Evolutionary conservation across 208 protist species (phyloP).

Genomic region (Phytomonas sp.): DNA sequence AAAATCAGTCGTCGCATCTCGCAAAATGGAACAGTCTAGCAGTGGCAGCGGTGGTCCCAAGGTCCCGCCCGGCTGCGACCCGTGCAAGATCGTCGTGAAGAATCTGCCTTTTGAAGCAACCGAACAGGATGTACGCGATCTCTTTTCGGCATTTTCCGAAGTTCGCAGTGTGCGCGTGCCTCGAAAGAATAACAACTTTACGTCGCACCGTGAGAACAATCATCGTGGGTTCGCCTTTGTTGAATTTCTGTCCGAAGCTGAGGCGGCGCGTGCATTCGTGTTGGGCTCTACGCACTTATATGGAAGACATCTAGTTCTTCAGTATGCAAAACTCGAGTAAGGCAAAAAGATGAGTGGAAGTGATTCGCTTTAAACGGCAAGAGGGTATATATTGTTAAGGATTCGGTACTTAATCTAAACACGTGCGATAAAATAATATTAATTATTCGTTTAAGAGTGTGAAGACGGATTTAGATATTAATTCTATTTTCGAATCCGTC

Average conservation of each 20-base stretch:
- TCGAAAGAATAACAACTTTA: conserved; percentile 86
- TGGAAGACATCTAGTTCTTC: conserved; percentile 94
- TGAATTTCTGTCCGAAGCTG: conserved; percentile 94
- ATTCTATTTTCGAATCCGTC: not conserved
- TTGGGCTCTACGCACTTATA: conserved; percentile 96
- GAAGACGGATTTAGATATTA: not conserved
- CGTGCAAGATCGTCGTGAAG: conserved; percentile 94
- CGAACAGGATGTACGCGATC: conserved; percentile 91
- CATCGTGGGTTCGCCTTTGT: conserved; percentile 98
- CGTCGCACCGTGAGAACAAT: conserved; percentile 75
- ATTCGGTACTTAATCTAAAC: not conserved
- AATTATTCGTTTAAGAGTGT: conserved; percentile 4
- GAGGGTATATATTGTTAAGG: not conserved
- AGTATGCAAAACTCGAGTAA: conserved; percentile 92
- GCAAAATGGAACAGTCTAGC: conserved; percentile 8
- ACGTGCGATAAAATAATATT: not conserved
- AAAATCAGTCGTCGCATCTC: conserved; percentile 22
- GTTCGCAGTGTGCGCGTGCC: conserved; percentile 95
- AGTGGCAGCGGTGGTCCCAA: conserved; percentile 6
- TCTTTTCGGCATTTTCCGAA: conserved; percentile 95
- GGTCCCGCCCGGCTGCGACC: conserved; percentile 73
- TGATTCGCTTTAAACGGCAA: not conserved
- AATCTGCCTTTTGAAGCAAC: conserved; percentile 99
- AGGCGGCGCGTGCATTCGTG: conserved; percentile 90
- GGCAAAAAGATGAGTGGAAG: not conserved